Evolutionary conservation across 2,329 filamentous ascomycete genomes (phyloP), one percentile per base, ranked within the genome.

Genomic region (Cladosporium sphaerospermum): DNA sequence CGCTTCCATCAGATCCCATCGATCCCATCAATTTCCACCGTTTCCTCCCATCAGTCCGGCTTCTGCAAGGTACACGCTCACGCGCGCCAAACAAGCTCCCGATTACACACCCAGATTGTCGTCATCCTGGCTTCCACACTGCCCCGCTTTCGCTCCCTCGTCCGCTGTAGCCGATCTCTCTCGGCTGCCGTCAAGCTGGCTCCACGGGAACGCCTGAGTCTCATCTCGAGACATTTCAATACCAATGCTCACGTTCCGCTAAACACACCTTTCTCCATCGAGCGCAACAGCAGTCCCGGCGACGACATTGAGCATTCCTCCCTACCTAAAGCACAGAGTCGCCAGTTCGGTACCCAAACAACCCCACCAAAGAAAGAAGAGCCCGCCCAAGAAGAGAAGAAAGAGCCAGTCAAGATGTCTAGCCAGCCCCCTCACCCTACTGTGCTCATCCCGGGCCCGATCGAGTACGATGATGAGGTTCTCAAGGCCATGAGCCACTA

Each of bases 381-480:
- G 10, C n/a, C 36, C 13, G 16, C 28, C 43, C 40, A 51, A 32
- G 42, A 51, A 40, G 33, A 45, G 43, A 42, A 59, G 44, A 34
- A 45, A 53, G 45, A 59, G 44, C 51, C 58, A 37, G 60, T 63
- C 64, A 78, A 65, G 51, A 83, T 83, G 79, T 83, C 80, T 39
- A 68, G 64, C 52, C 81, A 85, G 73, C 64, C 79, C 51, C 71
- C 78, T 53, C 83, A 86, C 67, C 77, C 82, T 50, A 85, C 92
- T 53, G 78, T 99, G 73, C 83, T 99, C 74, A 97, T 99, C 67
- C 93, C 93, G 46, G 93, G 93, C 59, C 93, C 93, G 67, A 95
- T 97, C 71, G 92, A 97, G 76, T 96, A 96, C 69, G 92, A 96
- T 71, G 92, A 97, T 92, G 90, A 85, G 45, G 92, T 97, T 56